These are phyloP conservation scores for Hanseniaspora osmophila DNA, from an alignment of 805 yeast species.

Conservation along the genomic window DNA sequence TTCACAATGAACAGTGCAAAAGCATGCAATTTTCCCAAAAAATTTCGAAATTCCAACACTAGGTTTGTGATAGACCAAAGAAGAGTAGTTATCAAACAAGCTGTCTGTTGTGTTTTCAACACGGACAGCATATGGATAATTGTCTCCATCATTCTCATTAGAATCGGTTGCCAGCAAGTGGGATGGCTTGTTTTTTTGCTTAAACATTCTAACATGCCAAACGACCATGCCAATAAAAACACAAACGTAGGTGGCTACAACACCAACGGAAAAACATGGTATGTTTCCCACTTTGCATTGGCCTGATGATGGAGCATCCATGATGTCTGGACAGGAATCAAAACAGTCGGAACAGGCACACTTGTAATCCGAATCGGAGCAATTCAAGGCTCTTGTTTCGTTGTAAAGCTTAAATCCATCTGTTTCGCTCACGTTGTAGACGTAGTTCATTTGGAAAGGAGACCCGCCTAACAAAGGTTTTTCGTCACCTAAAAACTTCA, in stretches of 20 bases:
- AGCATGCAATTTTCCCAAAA: constrained; percentile 39
- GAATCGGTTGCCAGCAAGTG: constrained; percentile 16
- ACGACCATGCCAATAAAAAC: constrained; percentile 16
- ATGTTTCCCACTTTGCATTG: constrained; percentile 44
- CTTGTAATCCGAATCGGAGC: constrained; percentile 49
- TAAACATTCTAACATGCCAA: constrained; percentile 11
- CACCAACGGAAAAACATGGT: constrained; percentile 60
- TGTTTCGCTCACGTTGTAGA: constrained; percentile 23
- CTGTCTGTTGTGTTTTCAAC: constrained; percentile 7
- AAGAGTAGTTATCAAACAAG: constrained; percentile 12
- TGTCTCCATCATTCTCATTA: constrained; percentile 13
- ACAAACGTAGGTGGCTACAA: constrained; percentile 36
- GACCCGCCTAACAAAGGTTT: constrained; percentile 91
- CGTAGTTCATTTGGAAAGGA: constrained; percentile 81
- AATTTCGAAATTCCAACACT: constrained; percentile 7
- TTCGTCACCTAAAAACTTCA: constrained; percentile 86
- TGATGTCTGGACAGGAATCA: constrained; percentile 58
- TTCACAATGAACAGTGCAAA: constrained; percentile 51
- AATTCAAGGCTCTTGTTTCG: constrained; percentile 18
- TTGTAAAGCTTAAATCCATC: neutral
- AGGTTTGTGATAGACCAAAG: constrained; percentile 6
- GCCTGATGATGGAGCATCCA: constrained; percentile 24
- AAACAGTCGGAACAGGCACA: constrained; percentile 92
- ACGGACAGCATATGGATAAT: constrained; percentile 12
- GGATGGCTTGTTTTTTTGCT: constrained; percentile 11